phyloP scores from a whole-genome alignment of 192 early-diverging fungal species.

The Piromyces sp. region DNA sequence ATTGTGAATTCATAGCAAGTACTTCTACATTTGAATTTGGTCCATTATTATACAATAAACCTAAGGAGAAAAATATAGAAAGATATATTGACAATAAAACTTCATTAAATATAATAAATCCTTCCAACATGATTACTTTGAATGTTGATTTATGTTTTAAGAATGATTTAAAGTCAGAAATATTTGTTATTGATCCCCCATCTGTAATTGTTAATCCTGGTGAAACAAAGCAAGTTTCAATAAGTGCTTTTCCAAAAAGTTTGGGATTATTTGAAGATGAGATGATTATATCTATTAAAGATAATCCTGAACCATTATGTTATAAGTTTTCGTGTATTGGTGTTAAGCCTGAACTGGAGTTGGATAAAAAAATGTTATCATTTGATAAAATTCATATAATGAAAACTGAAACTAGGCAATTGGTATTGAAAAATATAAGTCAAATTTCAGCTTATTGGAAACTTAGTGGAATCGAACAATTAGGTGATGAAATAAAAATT shows the following conservation, averaged over 20 bases:
- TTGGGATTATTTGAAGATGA: slow-evolving; percentile 26
- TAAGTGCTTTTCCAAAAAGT: slow-evolving; percentile 35
- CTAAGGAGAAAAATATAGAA: slow-evolving; percentile 39
- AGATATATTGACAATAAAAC: slow-evolving; percentile 35
- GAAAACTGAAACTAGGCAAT: slow-evolving; percentile 27
- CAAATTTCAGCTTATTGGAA: slow-evolving; percentile 32
- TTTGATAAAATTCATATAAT: slow-evolving; percentile 44
- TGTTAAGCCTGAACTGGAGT: slow-evolving; percentile 38
- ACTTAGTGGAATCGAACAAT: slow-evolving; percentile 25
- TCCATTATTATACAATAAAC: slow-evolving; percentile 35
- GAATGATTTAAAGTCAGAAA: slow-evolving; percentile 31
- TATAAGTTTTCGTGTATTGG: slow-evolving; percentile 35
- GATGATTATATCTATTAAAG: slow-evolving; percentile 35
- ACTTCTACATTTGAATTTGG: slow-evolving; percentile 37
- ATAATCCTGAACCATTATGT: slow-evolving; percentile 42
- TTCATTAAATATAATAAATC: slow-evolving; percentile 25
- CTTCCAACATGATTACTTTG: slow-evolving; percentile 14
- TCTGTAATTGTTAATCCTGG: slow-evolving; percentile 21
- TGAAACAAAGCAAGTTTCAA: slow-evolving; percentile 14
- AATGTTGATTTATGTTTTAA: slow-evolving; percentile 23
- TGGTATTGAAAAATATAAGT: slow-evolving; percentile 33
- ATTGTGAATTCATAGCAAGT: slow-evolving; percentile 23
- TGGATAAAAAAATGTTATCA: slow-evolving; percentile 33
- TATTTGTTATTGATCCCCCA: slow-evolving; percentile 39
- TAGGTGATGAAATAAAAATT: slow-evolving; percentile 42